Evolutionary conservation across 225 moss, liverwort and hornwort genomes (phyloP).

Genomic region (Pseudisothecium myosuroides): DNA sequence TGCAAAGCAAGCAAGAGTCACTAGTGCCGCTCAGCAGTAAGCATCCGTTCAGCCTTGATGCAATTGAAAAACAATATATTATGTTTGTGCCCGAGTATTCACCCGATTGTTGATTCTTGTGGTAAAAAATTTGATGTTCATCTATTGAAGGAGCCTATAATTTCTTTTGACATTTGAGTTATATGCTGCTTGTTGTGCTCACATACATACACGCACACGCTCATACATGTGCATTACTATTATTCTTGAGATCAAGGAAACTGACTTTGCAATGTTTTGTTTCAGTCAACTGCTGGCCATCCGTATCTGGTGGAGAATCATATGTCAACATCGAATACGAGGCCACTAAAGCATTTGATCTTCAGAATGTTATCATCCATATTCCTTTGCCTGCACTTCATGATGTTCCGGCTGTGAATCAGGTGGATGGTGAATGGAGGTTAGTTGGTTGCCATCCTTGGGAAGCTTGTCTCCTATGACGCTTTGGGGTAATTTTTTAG

Average conservation of each 20-base stretch:
- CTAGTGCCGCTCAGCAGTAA: constrained; percentile 91
- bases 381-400: constrained; percentile 92
- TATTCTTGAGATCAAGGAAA: background rate
- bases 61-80: background rate
- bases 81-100: background rate
- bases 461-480: background rate
- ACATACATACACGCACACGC: no score
- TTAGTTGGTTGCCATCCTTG: background rate
- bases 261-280: background rate
- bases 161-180: background rate
- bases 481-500: background rate
- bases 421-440: constrained; percentile 98
- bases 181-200: background rate
- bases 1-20: constrained; percentile 85
- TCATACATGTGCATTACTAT: background rate
- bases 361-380: constrained; percentile 88
- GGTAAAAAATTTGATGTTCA: background rate
- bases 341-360: constrained; percentile 68
- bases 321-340: constrained; percentile 94
- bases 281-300: constrained; percentile 98
- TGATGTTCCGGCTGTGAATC: constrained; percentile 74
- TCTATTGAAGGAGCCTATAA: background rate
- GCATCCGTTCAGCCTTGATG: background rate
- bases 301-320: constrained; percentile 83
- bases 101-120: background rate